phyloP scores from a whole-genome alignment of 257 asterid species.

The Coffea canephora region DNA sequence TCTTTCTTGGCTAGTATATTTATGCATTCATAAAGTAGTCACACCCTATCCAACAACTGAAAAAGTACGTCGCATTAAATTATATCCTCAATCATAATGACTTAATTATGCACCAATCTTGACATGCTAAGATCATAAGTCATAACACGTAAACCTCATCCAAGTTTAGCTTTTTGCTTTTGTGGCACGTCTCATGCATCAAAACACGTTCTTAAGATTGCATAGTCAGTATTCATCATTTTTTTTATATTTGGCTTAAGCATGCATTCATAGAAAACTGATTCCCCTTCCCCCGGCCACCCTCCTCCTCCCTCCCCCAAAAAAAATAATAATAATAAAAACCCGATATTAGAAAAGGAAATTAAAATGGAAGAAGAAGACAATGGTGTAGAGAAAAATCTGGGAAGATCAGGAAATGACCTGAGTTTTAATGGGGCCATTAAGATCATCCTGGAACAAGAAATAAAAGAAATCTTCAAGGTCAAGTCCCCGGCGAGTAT shows the following conservation, averaged over 20 bases:
- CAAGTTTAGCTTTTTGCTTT: background rate
- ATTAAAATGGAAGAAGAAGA: too few species aligned
- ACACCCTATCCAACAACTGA: background rate
- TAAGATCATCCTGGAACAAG: conserved; percentile 78
- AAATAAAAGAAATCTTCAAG: conserved; percentile 81
- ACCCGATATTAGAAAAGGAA: background rate
- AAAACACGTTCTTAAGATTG: background rate
- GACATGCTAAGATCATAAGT: background rate
- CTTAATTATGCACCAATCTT: background rate
- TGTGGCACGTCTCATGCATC: background rate
- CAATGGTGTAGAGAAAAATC: background rate
- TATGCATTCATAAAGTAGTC: too few species aligned
- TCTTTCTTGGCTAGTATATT: too few species aligned
- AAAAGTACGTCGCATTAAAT: background rate
- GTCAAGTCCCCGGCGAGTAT: conserved; percentile 32
- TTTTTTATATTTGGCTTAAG: background rate
- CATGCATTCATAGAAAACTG: background rate
- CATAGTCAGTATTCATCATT: too few species aligned
- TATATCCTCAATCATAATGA: background rate
- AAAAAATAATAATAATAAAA: background rate
- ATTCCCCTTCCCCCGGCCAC: background rate
- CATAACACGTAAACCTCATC: background rate
- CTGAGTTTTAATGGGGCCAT: conserved; percentile 68
- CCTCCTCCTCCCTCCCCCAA: background rate
- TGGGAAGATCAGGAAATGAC: conserved; percentile 26